Conservation (phyloP, 306 rosid genomes). For the Lathyrus tuberosus region DNA sequence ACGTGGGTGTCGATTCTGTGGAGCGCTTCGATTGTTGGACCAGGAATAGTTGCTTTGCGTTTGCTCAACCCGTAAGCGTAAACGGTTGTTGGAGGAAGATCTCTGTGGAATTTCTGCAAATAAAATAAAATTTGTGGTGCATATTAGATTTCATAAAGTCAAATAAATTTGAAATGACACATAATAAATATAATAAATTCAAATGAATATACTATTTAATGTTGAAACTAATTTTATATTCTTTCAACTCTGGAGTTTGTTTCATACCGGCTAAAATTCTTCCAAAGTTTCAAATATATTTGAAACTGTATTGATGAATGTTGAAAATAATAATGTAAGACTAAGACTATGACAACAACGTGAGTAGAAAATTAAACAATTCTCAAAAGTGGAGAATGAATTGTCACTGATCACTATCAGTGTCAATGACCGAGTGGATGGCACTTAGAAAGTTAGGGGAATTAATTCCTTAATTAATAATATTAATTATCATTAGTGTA, state of each 20-base stretch:
- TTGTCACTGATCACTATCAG: slow-evolving; percentile 5
- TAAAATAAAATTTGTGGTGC: background rate
- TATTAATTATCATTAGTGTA: background rate
- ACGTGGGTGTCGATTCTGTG: slow-evolving; percentile 54
- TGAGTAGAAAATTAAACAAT: slow-evolving; percentile 4
- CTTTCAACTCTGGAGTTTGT: no score
- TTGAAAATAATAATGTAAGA: background rate
- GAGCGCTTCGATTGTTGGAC: slow-evolving; percentile 78
- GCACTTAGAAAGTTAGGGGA: slow-evolving; percentile 22
- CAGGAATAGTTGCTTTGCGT: slow-evolving; percentile 65
- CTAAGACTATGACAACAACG: background rate
- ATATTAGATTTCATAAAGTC: background rate
- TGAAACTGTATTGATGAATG: background rate
- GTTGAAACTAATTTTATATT: no score
- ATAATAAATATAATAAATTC: background rate
- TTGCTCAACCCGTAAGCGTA: slow-evolving; percentile 63
- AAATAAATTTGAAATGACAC: background rate
- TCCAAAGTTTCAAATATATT: no score
- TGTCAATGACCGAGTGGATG: slow-evolving; percentile 32
- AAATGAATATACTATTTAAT: background rate
- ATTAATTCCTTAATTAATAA: slow-evolving; percentile 18
- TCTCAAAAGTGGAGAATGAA: slow-evolving; percentile 2
- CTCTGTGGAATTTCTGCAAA: slow-evolving; percentile 78
- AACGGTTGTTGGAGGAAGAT: slow-evolving; percentile 66
- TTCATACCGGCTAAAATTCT: no score